Evolutionary conservation across 164 flowering plant genomes (phyloP).

Genomic region (Aristolochia californica): DNA sequence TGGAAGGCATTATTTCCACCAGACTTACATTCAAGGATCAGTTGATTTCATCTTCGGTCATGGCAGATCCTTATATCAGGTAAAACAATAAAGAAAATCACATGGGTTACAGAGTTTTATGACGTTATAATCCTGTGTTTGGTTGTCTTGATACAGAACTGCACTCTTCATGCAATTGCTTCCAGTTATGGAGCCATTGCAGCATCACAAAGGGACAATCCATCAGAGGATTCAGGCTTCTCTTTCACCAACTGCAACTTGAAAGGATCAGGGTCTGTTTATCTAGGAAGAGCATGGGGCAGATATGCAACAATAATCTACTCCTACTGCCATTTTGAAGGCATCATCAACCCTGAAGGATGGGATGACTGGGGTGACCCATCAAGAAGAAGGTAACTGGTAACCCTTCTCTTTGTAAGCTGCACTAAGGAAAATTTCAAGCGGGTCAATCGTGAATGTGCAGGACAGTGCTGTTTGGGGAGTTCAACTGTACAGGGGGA

Average conservation of each 20-base stretch:
- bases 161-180: constrained; percentile 51
- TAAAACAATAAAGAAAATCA: constrained; percentile 7
- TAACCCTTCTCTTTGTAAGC: neutral
- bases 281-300: constrained; percentile 90
- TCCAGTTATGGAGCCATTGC: constrained; percentile 56
- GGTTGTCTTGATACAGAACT: constrained; percentile 26
- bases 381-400: constrained; percentile 25
- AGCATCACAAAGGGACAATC: constrained; percentile 56
- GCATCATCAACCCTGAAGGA: constrained; percentile 44
- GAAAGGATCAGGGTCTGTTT: constrained; percentile 47
- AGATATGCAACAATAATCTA: constrained; percentile 51
- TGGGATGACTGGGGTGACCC: constrained; percentile 72
- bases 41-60: constrained; percentile 79
- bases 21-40: constrained; percentile 53
- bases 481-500: constrained; percentile 52
- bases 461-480: constrained; percentile 72
- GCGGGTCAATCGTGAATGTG: neutral
- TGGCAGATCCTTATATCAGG: constrained; percentile 71
- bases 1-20: constrained; percentile 63
- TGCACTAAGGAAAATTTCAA: neutral
- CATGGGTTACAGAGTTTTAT: neutral
- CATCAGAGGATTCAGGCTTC: constrained; percentile 61
- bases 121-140: neutral
- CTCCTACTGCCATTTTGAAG: constrained; percentile 38
- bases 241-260: constrained; percentile 61